Evolutionary conservation across 495 filamentous ascomycete species (phyloP).

Genomic region (Trichoderma reesei): DNA sequence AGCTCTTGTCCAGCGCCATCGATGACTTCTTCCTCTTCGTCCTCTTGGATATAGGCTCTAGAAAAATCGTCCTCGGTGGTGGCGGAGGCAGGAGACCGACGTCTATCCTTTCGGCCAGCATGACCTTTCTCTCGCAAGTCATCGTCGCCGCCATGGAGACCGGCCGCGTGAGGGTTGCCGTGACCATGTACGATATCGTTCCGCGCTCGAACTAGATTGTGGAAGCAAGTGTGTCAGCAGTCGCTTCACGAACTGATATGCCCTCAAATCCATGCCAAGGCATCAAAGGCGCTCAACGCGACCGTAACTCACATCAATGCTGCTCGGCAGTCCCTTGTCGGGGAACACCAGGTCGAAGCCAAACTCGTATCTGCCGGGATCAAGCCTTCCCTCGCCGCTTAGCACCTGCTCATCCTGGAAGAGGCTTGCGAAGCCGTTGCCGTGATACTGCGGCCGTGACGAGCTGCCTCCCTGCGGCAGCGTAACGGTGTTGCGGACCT

Average conservation of each 20-base stretch:
- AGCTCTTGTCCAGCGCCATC: conserved; percentile 2
- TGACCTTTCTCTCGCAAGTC: conserved; percentile 69
- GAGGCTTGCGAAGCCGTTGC: conserved; percentile 72
- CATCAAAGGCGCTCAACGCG: conserved; percentile 15
- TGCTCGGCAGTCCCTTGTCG: conserved; percentile 72
- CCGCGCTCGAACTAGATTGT: conserved; percentile 78
- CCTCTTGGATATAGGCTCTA: conserved; percentile 61
- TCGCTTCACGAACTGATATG: neutral
- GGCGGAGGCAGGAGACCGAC: conserved; percentile 43
- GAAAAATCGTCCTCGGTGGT: conserved; percentile 63
- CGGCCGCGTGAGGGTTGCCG: conserved; percentile 80
- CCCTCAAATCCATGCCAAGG: neutral
- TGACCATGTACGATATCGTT: conserved; percentile 81
- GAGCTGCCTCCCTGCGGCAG: conserved; percentile 17
- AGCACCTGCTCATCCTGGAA: conserved; percentile 88
- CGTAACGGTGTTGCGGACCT: conserved; percentile 29
- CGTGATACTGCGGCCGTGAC: conserved; percentile 55
- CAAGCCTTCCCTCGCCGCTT: conserved; percentile 81
- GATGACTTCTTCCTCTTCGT: conserved; percentile 40
- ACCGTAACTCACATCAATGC: conserved; percentile 65
- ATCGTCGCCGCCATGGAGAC: conserved; percentile 73
- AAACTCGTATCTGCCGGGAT: conserved; percentile 82
- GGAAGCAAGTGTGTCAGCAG: neutral
- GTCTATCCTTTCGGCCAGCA: conserved; percentile 61
- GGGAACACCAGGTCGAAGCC: conserved; percentile 79